Evolutionary conservation across 2,329 filamentous ascomycete genomes (phyloP), one percentile per base, ranked within the genome.

Genomic region (Coniochaeta sp.): DNA sequence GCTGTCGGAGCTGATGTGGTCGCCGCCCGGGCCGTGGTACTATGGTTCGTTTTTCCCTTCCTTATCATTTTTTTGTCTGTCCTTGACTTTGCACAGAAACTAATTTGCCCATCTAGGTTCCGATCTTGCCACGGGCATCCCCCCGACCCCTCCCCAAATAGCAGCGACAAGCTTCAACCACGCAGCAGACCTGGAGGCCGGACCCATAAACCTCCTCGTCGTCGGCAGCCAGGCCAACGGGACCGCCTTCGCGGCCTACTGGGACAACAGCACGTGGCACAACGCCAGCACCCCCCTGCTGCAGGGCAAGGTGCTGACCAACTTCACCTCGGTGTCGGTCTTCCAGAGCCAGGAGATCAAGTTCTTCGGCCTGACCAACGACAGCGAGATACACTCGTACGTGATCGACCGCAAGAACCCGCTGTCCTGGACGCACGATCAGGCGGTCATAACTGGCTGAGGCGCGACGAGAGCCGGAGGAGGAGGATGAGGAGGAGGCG

Each of bases 361-460:
- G 38, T 50, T 60, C 59, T 60, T 60, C 52, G 59, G 59, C 22
- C 17, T 60, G 8, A 60, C 59, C 19, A 47, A 47, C 38, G 54
- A 55, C 6, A 56, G 59, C 59, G 59, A 60, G 50, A 44, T 60
- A 17, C 59, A 60, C 54, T 26, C 24, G 36, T 60, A 44, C 38
- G 19, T 47, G 2, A 17, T 60, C 19, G 59, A 60, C 44, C 34
- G 54, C 19, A n/a, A 26, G 9, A 57, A 47, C n/a, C 59, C 59
- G 24, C 52, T 47, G 11, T 19, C 36, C 4, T 60, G 59, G 59
- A 60, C 59, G 12, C 56, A 60, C 17, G 38, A 17, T 14, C 12
- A 52, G 16, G 47, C 47, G 3, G 14, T 52, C 24, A 31, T 52
- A 22, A 52, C 47, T 24, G 47, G 47, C 6, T 52, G 47, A 52